Evolutionary conservation across 2,329 filamentous ascomycete genomes (phyloP), one percentile per base, ranked within the genome.

Genomic region (Exophiala xenobiotica): DNA sequence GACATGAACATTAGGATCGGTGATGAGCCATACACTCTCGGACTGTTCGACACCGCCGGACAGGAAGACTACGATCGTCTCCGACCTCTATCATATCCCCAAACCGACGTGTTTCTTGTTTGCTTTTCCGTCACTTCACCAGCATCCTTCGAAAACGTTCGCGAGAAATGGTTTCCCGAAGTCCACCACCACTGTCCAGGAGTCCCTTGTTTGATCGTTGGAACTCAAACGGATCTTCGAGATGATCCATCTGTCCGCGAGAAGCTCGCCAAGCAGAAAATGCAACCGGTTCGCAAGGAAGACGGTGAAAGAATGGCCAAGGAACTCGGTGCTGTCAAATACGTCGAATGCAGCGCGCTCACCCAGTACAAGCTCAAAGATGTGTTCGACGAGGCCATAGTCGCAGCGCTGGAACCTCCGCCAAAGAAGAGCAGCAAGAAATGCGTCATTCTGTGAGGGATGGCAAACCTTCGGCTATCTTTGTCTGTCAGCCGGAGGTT

Each of bases 1-100:
- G 4, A 40, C 22, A 24, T n/a, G n/a, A n/a, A n/a, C n/a, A 53
- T 48, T 68, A 99, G 93, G 93, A 97, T 99, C 70, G 93, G 93
- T 61, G 93, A 97, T 71, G 93, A 99, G 74, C 93, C 93, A 53
- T 97, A 97, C 72, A 99, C 93, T 12, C 81, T 99, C 41, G 93
- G 93, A 53, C 81, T 99, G 22, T 99, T 97, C 69, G 93, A 99
- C 85, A 99, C 93, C 29, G 93, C 93, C 57, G 93, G 93, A 72
- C 93, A 99, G 78, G 93, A 99, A 80, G 92, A 99, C 85, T 97
- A 97, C 76, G 93, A 99, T 74, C 87, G 93, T 65, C 84, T 99
- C 60, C 88, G 93, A 67, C 93, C 93, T 41, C 83, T 97, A 55
- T 97, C 93, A 58, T 99, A 99, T 71, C 93, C 93, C 1, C 93